A percentile compares a stretch with the other conserved stretches of the same genome.
Conservation (phyloP, 2,329 filamentous ascomycete species). For the Alternaria triticimaculans region DNA sequence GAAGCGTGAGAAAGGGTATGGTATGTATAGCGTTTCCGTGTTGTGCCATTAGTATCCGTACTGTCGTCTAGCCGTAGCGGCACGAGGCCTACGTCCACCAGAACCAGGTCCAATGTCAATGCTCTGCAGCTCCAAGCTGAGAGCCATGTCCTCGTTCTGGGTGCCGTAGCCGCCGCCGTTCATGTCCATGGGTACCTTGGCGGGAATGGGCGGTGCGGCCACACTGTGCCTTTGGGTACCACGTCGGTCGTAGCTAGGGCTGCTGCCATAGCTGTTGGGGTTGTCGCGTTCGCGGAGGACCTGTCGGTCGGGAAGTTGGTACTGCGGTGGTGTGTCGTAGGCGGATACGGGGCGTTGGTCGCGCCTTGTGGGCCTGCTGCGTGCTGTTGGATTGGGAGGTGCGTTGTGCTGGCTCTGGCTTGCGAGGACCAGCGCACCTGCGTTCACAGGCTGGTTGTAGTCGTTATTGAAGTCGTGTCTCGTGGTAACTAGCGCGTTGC, state of each 20-base stretch:
- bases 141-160: conserved; percentile 54
- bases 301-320: conserved; percentile 27
- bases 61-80: conserved; percentile 15
- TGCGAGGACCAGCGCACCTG: conserved; percentile 33
- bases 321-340: conserved; percentile 16
- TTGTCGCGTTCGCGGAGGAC: conserved; percentile 47
- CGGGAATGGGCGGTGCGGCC: conserved; percentile 67
- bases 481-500: conserved; percentile 40
- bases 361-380: conserved; percentile 41
- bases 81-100: conserved; percentile 26
- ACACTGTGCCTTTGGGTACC: conserved; percentile 26
- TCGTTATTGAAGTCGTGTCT: conserved; percentile 35
- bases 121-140: conserved; percentile 72
- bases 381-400: conserved; percentile 20
- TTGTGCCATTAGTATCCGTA: conserved; percentile 17
- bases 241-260: conserved; percentile 31
- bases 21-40: neutral
- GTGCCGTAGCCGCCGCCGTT: conserved; percentile 12
- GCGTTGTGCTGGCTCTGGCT: conserved; percentile 23
- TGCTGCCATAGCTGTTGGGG: conserved; percentile 41
- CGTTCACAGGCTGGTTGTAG: conserved; percentile 21
- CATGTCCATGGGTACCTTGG: conserved; percentile 67
- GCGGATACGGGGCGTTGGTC: conserved; percentile 23
- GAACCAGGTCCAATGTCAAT: conserved; percentile 53
- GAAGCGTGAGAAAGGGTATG: neutral